Evolutionary conservation across 2,329 filamentous ascomycete genomes (phyloP).

Genomic region (Colletotrichum siamense): DNA sequence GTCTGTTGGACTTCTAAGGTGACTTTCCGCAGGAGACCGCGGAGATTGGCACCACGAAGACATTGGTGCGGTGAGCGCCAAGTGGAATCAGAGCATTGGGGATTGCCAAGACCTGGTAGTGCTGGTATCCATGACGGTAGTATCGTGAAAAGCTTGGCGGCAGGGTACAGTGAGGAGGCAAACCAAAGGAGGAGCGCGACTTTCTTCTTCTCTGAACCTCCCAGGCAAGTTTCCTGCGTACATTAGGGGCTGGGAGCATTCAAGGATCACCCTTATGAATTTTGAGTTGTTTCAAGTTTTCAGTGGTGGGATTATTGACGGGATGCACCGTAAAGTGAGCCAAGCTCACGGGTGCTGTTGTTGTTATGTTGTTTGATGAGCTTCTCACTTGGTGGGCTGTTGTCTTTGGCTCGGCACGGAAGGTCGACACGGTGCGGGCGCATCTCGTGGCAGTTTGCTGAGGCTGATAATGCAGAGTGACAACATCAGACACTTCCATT

Average conservation of each 20-base stretch:
- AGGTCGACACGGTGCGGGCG: neutral
- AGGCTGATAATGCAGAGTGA: neutral
- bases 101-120: neutral
- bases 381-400: neutral
- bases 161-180: neutral
- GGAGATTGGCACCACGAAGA: neutral
- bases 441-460: neutral
- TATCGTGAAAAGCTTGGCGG: slow-evolving; percentile 1
- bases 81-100: neutral
- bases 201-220: neutral
- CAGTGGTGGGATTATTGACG: neutral
- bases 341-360: neutral
- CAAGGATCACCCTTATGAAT: neutral
- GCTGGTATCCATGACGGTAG: neutral
- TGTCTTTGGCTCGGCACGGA: neutral
- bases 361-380: neutral
- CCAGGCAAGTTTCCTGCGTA: rapidly evolving
- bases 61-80: neutral
- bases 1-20: neutral
- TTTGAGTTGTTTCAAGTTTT: neutral
- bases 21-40: neutral
- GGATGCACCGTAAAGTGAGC: neutral
- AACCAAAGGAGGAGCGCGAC: neutral
- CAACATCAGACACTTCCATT: neutral
- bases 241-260: neutral